Evolutionary conservation across 2,329 filamentous ascomycete genomes (phyloP).

Genomic region (Fusarium hostae): DNA sequence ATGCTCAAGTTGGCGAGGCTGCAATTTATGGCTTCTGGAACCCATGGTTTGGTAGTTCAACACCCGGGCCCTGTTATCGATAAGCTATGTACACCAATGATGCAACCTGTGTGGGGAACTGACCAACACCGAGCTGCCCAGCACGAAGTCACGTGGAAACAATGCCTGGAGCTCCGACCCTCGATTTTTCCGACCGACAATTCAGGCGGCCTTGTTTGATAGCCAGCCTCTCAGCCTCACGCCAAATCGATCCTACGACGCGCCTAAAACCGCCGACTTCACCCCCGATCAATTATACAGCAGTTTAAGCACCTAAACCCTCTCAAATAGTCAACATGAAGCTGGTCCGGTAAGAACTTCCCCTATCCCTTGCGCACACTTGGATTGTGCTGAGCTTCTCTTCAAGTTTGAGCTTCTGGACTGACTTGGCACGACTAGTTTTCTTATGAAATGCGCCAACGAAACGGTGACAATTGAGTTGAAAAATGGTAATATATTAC

Average conservation of each 20-base stretch:
- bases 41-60: slow-evolving; percentile 20
- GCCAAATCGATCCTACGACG: slow-evolving; percentile 36
- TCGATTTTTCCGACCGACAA: slow-evolving; percentile 50
- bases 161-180: slow-evolving; percentile 33
- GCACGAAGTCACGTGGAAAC: slow-evolving; percentile 36
- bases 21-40: slow-evolving; percentile 39
- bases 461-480: slow-evolving; percentile 98
- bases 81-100: slow-evolving; percentile 31
- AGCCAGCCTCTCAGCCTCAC: slow-evolving; percentile 47
- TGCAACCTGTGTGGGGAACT: slow-evolving; percentile 4
- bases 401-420: slow-evolving; percentile 32
- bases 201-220: slow-evolving; percentile 36
- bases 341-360: slow-evolving; percentile 84
- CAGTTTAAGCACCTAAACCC: slow-evolving; percentile 10
- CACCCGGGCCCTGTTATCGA: slow-evolving; percentile 36
- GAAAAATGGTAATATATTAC: slow-evolving; percentile 80
- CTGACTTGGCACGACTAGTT: slow-evolving; percentile 66
- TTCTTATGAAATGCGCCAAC: slow-evolving; percentile 99
- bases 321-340: slow-evolving; percentile 75
- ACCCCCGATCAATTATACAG: slow-evolving; percentile 2
- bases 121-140: not conserved
- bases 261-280: slow-evolving; percentile 28
- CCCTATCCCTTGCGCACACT: slow-evolving; percentile 8
- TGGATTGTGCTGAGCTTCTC: slow-evolving; percentile 38
- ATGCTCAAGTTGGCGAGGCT: slow-evolving; percentile 41